Percentiles rank a stretch among this genome's conserved stretches.
phyloP scores from a whole-genome alignment of 1,284 basidiomycete genomes.

The Stereum hirsutum region DNA sequence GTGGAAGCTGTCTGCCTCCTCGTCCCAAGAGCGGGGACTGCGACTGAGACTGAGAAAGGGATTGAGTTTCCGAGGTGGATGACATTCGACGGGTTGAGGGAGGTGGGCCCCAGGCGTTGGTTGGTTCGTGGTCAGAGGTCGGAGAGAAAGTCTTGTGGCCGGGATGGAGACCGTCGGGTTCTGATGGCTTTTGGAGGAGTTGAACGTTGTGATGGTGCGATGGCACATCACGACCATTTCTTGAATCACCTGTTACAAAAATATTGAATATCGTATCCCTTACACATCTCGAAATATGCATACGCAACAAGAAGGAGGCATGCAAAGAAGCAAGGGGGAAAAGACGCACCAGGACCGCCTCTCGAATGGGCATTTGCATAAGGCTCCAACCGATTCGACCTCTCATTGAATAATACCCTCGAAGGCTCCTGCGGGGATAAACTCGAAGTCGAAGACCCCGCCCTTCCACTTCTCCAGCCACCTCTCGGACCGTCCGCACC shows the following conservation, averaged over 20 bases:
- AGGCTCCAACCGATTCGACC: slow-evolving; percentile 77
- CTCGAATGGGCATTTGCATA: slow-evolving; percentile 39
- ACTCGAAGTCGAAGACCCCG: slow-evolving; percentile 34
- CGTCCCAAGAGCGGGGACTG: slow-evolving; percentile 16
- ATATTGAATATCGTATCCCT: neutral
- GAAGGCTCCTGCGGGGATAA: slow-evolving; percentile 42
- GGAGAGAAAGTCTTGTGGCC: too few relatives aligned
- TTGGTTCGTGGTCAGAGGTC: too few relatives aligned
- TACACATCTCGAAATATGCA: neutral
- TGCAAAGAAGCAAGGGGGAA: slow-evolving; percentile 15
- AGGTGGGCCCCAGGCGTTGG: too few relatives aligned
- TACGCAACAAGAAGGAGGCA: slow-evolving; percentile 22
- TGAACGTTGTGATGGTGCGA: slow-evolving; percentile 36
- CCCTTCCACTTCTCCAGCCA: too few relatives aligned
- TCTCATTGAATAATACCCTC: slow-evolving; percentile 85
- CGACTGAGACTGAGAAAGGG: too few relatives aligned
- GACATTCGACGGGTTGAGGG: too few relatives aligned
- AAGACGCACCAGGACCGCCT: slow-evolving; percentile 24
- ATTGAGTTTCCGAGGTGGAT: too few relatives aligned
- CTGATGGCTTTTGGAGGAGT: slow-evolving; percentile 43
- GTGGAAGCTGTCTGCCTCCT: slow-evolving; percentile 28
- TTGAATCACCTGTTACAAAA: slow-evolving; percentile 22
- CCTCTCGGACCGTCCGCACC: slow-evolving; percentile 24
- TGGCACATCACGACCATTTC: slow-evolving; percentile 34
- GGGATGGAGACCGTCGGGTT: too few relatives aligned